Percentiles rank a stretch among this genome's conserved stretches.
phyloP scores from a whole-genome alignment of 768 basidiomycete species.

The Mycena filopes region DNA sequence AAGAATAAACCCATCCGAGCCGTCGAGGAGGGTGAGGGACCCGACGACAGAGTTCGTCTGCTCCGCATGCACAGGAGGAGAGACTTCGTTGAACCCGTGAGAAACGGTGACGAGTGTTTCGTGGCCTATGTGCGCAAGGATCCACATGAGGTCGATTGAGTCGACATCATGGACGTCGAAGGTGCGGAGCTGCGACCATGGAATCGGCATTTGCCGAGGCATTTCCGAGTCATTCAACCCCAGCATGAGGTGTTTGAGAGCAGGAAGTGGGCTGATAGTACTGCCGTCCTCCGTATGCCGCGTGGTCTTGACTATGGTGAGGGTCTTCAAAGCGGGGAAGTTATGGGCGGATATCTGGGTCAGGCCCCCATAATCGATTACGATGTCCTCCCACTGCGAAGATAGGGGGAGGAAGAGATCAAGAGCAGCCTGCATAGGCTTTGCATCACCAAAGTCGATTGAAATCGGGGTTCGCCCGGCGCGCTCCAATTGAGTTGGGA shows the following conservation, averaged over 20 bases:
- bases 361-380: background rate
- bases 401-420: background rate
- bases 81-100: background rate
- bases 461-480: background rate
- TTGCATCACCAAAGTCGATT: background rate
- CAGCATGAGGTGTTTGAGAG: conserved; percentile 1
- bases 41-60: background rate
- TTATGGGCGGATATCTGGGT: background rate
- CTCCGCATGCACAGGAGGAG: too few relatives aligned
- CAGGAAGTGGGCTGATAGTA: background rate
- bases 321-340: background rate
- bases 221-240: background rate
- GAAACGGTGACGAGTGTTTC: too few relatives aligned
- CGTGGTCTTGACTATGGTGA: background rate
- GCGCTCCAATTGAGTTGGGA: background rate
- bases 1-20: background rate
- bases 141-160: background rate
- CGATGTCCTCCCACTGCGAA: conserved; percentile 4
- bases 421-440: background rate
- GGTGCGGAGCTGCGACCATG: conserved; percentile 7
- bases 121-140: background rate
- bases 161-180: background rate
- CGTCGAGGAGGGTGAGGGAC: background rate
- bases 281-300: background rate
- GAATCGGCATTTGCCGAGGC: background rate